phyloP scores from a whole-genome alignment of 306 rosid species.

The Fagus crenata region DNA sequence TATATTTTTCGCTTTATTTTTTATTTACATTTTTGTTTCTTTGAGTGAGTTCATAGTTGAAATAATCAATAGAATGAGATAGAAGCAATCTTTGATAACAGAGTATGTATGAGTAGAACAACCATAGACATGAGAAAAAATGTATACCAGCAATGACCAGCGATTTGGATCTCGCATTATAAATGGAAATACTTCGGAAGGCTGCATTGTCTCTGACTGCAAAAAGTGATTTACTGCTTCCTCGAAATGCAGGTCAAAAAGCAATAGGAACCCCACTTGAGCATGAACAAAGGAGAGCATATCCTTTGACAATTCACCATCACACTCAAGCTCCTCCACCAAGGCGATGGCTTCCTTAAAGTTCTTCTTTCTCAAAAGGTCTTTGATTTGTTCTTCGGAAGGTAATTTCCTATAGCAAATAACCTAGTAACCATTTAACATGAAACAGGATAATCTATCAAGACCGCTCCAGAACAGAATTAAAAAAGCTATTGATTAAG shows the following conservation, averaged over 20 bases:
- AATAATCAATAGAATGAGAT: conserved; percentile 18
- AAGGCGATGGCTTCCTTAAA: conserved; percentile 82
- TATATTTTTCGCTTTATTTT: background rate
- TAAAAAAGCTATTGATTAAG: background rate
- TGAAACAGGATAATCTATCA: conserved; percentile 3
- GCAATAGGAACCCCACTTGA: conserved; percentile 95
- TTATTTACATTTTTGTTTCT: conserved; percentile 9
- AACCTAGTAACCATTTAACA: conserved; percentile 51
- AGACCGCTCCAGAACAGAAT: conserved; percentile 10
- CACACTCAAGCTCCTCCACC: conserved; percentile 87
- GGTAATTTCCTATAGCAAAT: conserved; percentile 79
- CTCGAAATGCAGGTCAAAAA: conserved; percentile 91
- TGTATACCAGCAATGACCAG: conserved; percentile 88
- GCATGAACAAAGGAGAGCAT: conserved; percentile 93
- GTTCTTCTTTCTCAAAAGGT: conserved; percentile 78
- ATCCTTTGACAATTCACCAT: conserved; percentile 84
- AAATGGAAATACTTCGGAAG: conserved; percentile 94
- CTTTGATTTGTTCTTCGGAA: conserved; percentile 90
- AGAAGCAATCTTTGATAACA: conserved; percentile 1
- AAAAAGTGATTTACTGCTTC: conserved; percentile 95
- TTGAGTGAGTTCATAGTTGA: conserved; percentile 11
- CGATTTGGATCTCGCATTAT: conserved; percentile 97
- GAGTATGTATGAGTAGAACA: conserved; percentile 3
- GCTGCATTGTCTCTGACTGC: conserved; percentile 88
- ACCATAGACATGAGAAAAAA: conserved; percentile 18